Evolutionary conservation across 441 rosid genomes (phyloP), one percentile per base, ranked within the genome.

Genomic region (Capsella rubella): DNA sequence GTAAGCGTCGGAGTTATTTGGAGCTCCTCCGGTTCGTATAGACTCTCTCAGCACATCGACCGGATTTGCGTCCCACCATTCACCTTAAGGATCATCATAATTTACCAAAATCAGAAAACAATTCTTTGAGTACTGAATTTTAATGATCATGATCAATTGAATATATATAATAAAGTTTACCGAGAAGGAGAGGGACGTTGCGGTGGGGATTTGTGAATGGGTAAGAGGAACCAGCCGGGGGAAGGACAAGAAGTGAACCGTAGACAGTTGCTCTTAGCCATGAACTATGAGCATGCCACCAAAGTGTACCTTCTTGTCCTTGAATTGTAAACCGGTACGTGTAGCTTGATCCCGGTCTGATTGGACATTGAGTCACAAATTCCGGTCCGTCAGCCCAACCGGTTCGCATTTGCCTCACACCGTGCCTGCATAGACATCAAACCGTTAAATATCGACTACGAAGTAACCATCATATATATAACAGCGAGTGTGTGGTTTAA

Each of bases 211-310:
- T 46, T 12, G 89, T 73, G 69, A 90, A 90, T 9, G 97, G 97
- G 56, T 89, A 94, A 12, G 92, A 73, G 29, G 87, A 78, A 34
- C 91, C 95, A 78, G 67, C 59, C 64, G 75, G 84, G 6, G 97
- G 97, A 69, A 83, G 82, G 71, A 92, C 82, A 55, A 92, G 84
- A 10, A 94, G 84, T 59, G 95, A 95, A 35, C 99, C 99, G 63
- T 90, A 87, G 62, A 94, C 97, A 7, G 99, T 92, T 13, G 99
- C 97, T 80, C 95, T 78, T 34, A 94, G 97, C 96, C 96, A 94
- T 4, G 83, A 87, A 78, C 97, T 90, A 29, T 90, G 97, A 37
- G 97, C 99, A 74, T 94, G 97, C 99, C 99, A 94, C 97, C 97
- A 92, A 73, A 94, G 71, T 15, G 99, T 94, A 27, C 99, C 99